Evolutionary conservation across 371 early-diverging fungal genomes (phyloP), one percentile per base, ranked within the genome.

Genomic region (Haplosporangium sp.): DNA sequence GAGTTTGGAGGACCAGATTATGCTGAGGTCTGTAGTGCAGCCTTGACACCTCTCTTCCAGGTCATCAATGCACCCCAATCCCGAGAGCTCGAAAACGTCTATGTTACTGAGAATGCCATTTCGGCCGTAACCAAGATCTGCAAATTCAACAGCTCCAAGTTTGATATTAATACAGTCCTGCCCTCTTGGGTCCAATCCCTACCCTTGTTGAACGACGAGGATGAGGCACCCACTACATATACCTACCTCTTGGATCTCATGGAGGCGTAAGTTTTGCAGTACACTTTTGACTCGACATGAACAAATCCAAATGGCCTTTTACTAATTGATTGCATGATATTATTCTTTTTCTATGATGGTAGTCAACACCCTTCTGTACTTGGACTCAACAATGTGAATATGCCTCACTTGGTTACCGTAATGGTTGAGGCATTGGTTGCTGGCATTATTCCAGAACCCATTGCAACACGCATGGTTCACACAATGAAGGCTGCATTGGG

Each of bases 121-220:
- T 87, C 96, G 15, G 96, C 98, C 9, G 82, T 98, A 47, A 93
- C 93, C 71, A 98, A 97, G 87, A 93, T 97, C 55, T 90, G 92
- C 83, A 88, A 90, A 61, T 92, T 85, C 79, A 88, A 89, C 75
- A 75, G 72, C 61, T 72, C 76, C 71, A 86, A 89, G 71, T 83
- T 91, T 58, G 91, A 94, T 65, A 73, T 89, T 11, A 89, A 93
- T 56, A 71, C 86, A 15, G 92, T 94, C 13, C 76, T 96, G 61
- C 84, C 87, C 19, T 85, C 88, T 11, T 97, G 97, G 97, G 85
- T 96, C 61, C 75, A 83, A 2, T 85, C 93, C 2, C 86, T 98
- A 63, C 98, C 98, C 1, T 88, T 98, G 66, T 72, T 91, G 42
- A 83, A 96, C 61, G 98, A 98, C 77, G 92, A 93, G 53, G 95